A percentile compares a stretch with the other conserved stretches of the same genome.
These are phyloP conservation scores for Exophiala sp. DNA, from an alignment of 2,329 filamentous ascomycete genomes.

Conservation along the genomic window DNA sequence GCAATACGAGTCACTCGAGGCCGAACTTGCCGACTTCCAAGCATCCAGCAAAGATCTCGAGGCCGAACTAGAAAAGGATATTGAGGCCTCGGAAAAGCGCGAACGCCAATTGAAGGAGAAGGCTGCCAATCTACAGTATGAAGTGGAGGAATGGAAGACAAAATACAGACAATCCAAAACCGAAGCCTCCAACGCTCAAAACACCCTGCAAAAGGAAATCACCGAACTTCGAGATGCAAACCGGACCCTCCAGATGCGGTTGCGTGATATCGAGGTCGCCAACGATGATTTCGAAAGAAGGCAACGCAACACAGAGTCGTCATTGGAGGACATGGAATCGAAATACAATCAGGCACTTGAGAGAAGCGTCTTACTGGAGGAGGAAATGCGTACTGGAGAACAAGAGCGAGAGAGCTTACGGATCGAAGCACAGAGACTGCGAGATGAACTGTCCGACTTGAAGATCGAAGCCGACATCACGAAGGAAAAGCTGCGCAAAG, in stretches of 20 bases:
- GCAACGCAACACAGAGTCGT: constrained; percentile 90
- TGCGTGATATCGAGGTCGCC: constrained; percentile 92
- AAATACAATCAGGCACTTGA: constrained; percentile 96
- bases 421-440: constrained; percentile 82
- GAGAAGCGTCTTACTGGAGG: constrained; percentile 84
- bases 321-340: constrained; percentile 90
- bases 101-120: constrained; percentile 81
- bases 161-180: constrained; percentile 95
- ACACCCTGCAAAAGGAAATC: constrained; percentile 87
- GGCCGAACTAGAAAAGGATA: constrained; percentile 88
- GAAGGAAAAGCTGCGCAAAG: constrained; percentile 83
- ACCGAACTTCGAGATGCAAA: constrained; percentile 81
- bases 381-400: constrained; percentile 85
- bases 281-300: constrained; percentile 98
- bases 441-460: constrained; percentile 85
- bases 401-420: constrained; percentile 83
- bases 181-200: constrained; percentile 80
- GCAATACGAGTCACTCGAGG: constrained; percentile 88
- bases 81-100: constrained; percentile 89
- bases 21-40: constrained; percentile 89
- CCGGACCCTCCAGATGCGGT: constrained; percentile 69
- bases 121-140: constrained; percentile 74
- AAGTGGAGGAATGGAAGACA: constrained; percentile 97
- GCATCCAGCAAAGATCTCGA: constrained; percentile 90
- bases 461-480: constrained; percentile 93